Base-by-base conservation (phyloP, 2,329 filamentous ascomycete species). In the Scolecobasidium constrictum region DNA sequence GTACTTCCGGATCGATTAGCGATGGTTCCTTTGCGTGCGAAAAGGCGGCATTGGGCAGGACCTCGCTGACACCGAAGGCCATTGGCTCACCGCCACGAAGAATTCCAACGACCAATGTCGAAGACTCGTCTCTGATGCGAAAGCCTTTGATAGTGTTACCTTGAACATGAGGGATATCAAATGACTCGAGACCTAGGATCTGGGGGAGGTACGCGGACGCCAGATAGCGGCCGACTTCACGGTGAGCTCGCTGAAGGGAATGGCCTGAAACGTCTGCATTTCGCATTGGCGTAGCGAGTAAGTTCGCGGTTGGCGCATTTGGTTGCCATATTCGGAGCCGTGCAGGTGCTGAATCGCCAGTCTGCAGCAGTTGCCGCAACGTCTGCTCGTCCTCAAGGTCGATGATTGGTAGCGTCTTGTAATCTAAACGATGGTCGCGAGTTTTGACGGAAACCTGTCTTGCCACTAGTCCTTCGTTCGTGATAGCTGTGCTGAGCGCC, bases 31-130 rank as follows among this genome's bases (percentile, higher is more conserved):
- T 54, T 1, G 62, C 65, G 46, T 78, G 73, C 1, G 75, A 38
- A 41, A 78, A 75, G 52, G 60, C 65, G 3, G 75, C 72, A 0
- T 44, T 45, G 0, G 69, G 70, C 4, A 81, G 68, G 0, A 60
- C 70, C 0, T 75, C 64, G 48, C 56, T 73, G 36, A 82, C 61
- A 0, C 76, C 76, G 2, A 69, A 54, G 0, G 77, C 77, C 71
- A 82, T 75, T 1, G 75, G 65, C 47, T 79, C 75, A 2, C 71
- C 75, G 2, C 71, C 75, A 6, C 75, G 71, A 75, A 81, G 81
- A n/a, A 81, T 47, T 0, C 75, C 63, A 1, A 80, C 58, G 37
- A 82, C 78, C 1, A 64, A 45, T 0, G 73, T 80, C 6, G 59
- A 42, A 1, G 57, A 5, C 51, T 81, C 75, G 42, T 68, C 19